Evolutionary conservation across 129 eudicot genomes (phyloP), one percentile per base, ranked within the genome.

Genomic region (Flaveria sonorensis): DNA sequence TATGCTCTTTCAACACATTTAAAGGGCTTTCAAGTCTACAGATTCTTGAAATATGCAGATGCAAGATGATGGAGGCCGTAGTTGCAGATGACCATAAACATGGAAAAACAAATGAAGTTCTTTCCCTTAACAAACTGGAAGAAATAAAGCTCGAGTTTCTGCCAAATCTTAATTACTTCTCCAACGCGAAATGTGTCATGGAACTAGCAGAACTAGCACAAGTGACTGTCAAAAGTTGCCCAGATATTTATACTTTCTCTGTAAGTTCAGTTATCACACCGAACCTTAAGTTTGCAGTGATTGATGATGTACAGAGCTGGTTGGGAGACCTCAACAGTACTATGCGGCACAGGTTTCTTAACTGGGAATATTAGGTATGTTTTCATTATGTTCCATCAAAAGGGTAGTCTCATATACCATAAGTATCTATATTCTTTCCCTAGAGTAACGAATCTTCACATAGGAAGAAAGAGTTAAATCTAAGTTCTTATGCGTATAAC

Each of bases 11-110:
- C 23, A 23, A 70, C 81, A 81, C 81, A 59, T 75, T 76, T 43
- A 75, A 62, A 76, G 81, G 73, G 70, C 85, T 81, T 59, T 51
- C 81, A 42, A 60, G 71, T 62, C 73, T 81, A 16, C 73, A 75
- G 60, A 69, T 18, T 68, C 16, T 81, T 3, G 72, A 81, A 48
- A 64, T 81, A 61, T 48, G 67, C 20, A 60, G 18, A 48, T 81
- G 85, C 85, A 69, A 75, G 73, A 60, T 60, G 81, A 75, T 81
- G 77, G 85, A 69, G 67, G 68, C 28, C 52, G 73, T 81, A 16
- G 77, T 81, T 60, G 77, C 32, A 39, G 73, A 75, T 59, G 77
- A 69, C 36, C 59, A 81, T 57, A 70, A 42, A 40, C 55, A 60
- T 70, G 73, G 26, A 60, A 69, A 50, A 40, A 39, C 4, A 16